A percentile compares a stretch with the other conserved stretches of the same genome.
phyloP scores from a whole-genome alignment of 768 basidiomycete species.

The Panaeolus cyanescens region DNA sequence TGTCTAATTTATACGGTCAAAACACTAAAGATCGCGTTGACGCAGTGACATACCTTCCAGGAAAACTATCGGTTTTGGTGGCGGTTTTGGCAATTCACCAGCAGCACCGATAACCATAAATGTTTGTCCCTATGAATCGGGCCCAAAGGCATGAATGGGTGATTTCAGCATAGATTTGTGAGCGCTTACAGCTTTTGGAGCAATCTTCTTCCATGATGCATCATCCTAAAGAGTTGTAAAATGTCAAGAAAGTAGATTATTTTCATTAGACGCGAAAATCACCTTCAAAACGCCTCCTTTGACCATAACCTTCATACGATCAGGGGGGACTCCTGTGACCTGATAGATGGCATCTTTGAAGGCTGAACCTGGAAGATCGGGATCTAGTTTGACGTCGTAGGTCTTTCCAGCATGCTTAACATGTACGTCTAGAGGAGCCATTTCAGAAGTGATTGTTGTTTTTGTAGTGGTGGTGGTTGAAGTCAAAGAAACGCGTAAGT shows the following conservation, averaged over 20 bases:
- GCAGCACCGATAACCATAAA: constrained; percentile 95
- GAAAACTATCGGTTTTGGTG: constrained; percentile 76
- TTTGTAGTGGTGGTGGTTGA: constrained; percentile 12
- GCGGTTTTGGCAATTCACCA: constrained; percentile 89
- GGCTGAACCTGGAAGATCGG: constrained; percentile 61
- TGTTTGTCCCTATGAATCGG: constrained; percentile 68
- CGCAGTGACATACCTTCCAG: constrained; percentile 64
- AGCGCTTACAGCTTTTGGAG: constrained; percentile 72
- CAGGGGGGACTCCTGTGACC: constrained; percentile 82
- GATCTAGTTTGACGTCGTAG: constrained; percentile 70
- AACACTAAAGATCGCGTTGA: neutral
- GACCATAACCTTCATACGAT: constrained; percentile 97
- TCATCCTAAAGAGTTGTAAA: constrained; percentile 62
- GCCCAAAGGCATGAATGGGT: neutral
- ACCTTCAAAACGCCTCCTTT: constrained; percentile 93
- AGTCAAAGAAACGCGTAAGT: constrained; percentile 7
- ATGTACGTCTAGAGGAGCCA: constrained; percentile 74
- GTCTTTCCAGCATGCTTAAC: constrained; percentile 91
- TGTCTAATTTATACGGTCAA: constrained; percentile 50
- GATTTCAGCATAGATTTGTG: neutral
- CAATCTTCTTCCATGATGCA: constrained; percentile 81
- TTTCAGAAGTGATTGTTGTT: constrained; percentile 23
- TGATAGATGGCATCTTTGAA: constrained; percentile 88
- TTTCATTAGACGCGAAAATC: constrained; percentile 17
- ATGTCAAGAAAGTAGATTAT: neutral